These are phyloP conservation scores for Nigrospora sphaerica DNA, from an alignment of 2,329 filamentous ascomycete species.

Conservation along the genomic window DNA sequence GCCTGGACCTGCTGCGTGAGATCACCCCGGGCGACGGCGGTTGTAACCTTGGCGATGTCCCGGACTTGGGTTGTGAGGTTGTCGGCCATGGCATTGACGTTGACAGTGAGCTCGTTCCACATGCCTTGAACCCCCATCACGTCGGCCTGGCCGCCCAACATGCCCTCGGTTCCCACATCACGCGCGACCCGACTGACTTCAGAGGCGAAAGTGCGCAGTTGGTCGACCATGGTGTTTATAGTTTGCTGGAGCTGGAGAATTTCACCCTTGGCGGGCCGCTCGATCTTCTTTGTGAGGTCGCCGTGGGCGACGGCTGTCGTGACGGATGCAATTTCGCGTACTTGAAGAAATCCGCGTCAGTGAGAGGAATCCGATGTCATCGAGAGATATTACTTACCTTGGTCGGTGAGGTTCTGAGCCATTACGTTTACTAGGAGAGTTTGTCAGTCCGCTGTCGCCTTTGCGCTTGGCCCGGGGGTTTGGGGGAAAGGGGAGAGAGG, in stretches of 20 bases:
- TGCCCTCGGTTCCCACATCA: slow-evolving; percentile 79
- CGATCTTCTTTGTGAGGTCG: slow-evolving; percentile 78
- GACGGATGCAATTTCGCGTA: slow-evolving; percentile 78
- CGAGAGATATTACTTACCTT: slow-evolving; percentile 37
- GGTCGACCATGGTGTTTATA: slow-evolving; percentile 86
- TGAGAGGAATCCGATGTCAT: not conserved
- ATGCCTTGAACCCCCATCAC: slow-evolving; percentile 81
- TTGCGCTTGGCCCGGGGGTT: not conserved
- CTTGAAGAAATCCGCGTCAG: slow-evolving; percentile 25
- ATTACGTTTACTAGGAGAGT: slow-evolving; percentile 62
- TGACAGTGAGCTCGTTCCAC: slow-evolving; percentile 83
- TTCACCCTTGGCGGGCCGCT: slow-evolving; percentile 72
- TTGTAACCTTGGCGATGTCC: slow-evolving; percentile 83
- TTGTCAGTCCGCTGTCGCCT: slow-evolving; percentile 14
- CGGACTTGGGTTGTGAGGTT: slow-evolving; percentile 84
- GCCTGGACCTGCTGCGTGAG: slow-evolving; percentile 95
- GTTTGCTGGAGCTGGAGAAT: slow-evolving; percentile 79
- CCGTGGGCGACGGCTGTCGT: slow-evolving; percentile 79
- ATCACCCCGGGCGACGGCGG: slow-evolving; percentile 73
- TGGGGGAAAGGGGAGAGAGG: too few species aligned
- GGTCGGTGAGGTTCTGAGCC: slow-evolving; percentile 75
- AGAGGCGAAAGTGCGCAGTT: slow-evolving; percentile 74
- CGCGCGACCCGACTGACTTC: slow-evolving; percentile 78
- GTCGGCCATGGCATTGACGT: slow-evolving; percentile 83
- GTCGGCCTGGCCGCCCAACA: slow-evolving; percentile 74